phyloP scores from a whole-genome alignment of 106 monocot species.

The Allium fistulosum region DNA sequence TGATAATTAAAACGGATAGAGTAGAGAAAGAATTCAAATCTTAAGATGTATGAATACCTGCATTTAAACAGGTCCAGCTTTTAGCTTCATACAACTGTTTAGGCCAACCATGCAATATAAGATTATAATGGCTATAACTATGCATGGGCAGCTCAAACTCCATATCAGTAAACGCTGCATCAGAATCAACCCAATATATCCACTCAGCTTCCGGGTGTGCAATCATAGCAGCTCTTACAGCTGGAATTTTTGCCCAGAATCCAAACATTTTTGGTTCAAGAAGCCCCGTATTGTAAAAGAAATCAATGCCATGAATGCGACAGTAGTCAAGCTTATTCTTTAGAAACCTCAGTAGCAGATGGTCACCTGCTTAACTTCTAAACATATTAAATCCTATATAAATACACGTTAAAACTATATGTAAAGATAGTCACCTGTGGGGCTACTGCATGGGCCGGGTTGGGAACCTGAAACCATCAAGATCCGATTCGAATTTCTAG shows the following conservation, averaged over 20 bases:
- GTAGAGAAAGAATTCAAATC: no score
- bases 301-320: constrained; percentile 42
- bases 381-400: no score
- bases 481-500: background rate
- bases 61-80: constrained; percentile 83
- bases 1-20: no score
- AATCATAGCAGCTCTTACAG: constrained; percentile 68
- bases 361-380: constrained; percentile 19
- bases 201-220: constrained; percentile 89
- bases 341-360: constrained; percentile 50
- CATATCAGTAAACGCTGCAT: constrained; percentile 91
- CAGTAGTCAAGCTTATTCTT: constrained; percentile 82
- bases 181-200: constrained; percentile 93
- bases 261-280: constrained; percentile 52
- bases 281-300: constrained; percentile 69
- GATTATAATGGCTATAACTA: constrained; percentile 40
- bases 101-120: constrained; percentile 77
- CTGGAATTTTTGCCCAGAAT: constrained; percentile 70
- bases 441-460: constrained; percentile 29
- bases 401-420: no score
- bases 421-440: background rate
- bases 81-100: constrained; percentile 33
- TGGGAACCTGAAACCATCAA: constrained; percentile 66
- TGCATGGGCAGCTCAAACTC: constrained; percentile 69
- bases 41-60: constrained; percentile 17